Evolutionary conservation across 805 yeast genomes (phyloP).

Genomic region (Ogataea angusta): DNA sequence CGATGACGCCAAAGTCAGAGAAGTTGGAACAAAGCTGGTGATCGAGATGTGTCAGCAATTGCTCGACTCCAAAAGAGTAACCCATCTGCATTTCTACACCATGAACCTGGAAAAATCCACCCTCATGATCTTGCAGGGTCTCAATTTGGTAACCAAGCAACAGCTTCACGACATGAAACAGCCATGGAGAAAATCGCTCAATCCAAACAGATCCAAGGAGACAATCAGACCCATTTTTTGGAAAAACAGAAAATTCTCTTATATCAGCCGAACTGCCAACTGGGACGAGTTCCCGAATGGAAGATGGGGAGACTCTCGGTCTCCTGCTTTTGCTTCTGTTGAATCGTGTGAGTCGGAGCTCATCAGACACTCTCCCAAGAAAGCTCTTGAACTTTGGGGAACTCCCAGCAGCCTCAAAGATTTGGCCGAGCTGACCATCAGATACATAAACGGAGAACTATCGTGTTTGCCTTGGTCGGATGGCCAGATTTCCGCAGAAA

Average conservation of each 20-base stretch:
- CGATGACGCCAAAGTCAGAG: conserved; percentile 85
- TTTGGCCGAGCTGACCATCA: conserved; percentile 57
- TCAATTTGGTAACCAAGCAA: conserved; percentile 46
- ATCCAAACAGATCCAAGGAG: conserved; percentile 76
- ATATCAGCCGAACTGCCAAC: conserved; percentile 81
- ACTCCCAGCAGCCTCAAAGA: conserved; percentile 60
- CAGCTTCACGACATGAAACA: conserved; percentile 26
- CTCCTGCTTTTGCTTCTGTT: conserved; percentile 94
- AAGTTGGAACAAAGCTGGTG: conserved; percentile 76
- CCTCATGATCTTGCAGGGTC: conserved; percentile 76
- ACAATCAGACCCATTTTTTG: conserved; percentile 92
- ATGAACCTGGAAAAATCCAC: conserved; percentile 96
- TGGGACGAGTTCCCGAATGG: conserved; percentile 99
- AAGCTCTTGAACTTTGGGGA: conserved; percentile 87
- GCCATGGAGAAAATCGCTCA: conserved; percentile 93
- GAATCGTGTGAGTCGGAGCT: conserved; percentile 77
- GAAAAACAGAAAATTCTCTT: conserved; percentile 90
- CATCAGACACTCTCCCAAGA: conserved; percentile 77
- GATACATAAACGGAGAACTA: conserved; percentile 69
- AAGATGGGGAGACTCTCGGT: conserved; percentile 96
- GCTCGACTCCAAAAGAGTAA: conserved; percentile 66
- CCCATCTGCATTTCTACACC: conserved; percentile 92
- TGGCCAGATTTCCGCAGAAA: conserved; percentile 78
- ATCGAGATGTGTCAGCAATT: conserved; percentile 78
- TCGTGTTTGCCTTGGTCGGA: conserved; percentile 92